Conservation (phyloP, 495 filamentous ascomycete species). For the Daldinia caldariorum region DNA sequence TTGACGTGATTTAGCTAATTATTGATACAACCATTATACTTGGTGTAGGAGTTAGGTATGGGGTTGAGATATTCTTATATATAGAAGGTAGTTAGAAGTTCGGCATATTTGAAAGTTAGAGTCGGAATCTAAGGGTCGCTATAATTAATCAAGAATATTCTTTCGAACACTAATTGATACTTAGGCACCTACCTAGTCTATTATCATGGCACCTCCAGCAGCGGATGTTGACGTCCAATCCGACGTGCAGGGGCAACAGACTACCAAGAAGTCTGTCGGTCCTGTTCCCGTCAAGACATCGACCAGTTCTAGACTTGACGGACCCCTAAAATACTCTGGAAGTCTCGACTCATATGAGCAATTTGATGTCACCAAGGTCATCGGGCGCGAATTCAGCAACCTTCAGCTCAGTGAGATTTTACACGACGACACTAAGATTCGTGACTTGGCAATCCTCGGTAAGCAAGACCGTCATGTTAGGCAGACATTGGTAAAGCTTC, state of each 20-base stretch:
- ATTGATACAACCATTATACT: conserved; percentile 25
- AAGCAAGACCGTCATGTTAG: conserved; percentile 23
- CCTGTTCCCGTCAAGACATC: conserved; percentile 75
- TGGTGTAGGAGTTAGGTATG: conserved; percentile 17
- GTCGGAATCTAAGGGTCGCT: not conserved
- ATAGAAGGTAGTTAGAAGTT: conserved; percentile 16
- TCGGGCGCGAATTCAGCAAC: conserved; percentile 72
- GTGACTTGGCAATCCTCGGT: conserved; percentile 75
- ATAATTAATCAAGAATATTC: not conserved
- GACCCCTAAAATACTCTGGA: conserved; percentile 79
- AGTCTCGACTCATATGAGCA: conserved; percentile 66
- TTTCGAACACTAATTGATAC: not conserved
- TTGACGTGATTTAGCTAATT: conserved; percentile 36
- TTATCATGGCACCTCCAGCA: conserved; percentile 40
- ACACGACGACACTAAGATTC: conserved; percentile 72
- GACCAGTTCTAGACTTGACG: conserved; percentile 80
- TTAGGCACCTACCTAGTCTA: not conserved
- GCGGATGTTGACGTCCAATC: conserved; percentile 49
- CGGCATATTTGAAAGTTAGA: not conserved
- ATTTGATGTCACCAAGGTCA: conserved; percentile 72
- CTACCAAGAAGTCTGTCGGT: conserved; percentile 44
- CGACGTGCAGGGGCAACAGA: conserved; percentile 57
- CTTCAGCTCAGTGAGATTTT: conserved; percentile 70
- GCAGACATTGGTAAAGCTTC: not conserved
- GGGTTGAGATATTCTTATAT: conserved; percentile 8